Percentiles rank a stretch among this genome's conserved stretches.
Conservation (phyloP, 345 rosid species). For the Rhizophora apiculata region DNA sequence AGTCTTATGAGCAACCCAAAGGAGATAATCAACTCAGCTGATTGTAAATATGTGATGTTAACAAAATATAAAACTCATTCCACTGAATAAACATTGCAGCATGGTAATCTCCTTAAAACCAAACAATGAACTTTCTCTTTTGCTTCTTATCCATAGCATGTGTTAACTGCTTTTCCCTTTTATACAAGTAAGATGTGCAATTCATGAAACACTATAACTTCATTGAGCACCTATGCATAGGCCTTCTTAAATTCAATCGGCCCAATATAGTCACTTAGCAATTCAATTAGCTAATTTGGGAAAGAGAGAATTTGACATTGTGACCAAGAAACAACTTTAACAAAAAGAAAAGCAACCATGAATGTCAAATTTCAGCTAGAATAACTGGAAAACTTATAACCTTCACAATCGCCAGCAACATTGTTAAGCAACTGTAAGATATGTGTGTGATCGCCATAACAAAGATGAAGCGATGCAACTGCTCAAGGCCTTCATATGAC, state of each 20-base stretch:
- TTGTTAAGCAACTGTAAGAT: slow-evolving; percentile 91
- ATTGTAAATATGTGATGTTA: too few relatives aligned
- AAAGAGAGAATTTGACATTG: not conserved
- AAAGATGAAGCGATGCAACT: slow-evolving; percentile 94
- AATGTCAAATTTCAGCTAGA: slow-evolving; percentile 2
- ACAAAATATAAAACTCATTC: too few relatives aligned
- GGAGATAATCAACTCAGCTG: too few relatives aligned
- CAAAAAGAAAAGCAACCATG: slow-evolving; percentile 7
- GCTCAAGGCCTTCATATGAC: slow-evolving; percentile 88
- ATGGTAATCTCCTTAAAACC: too few relatives aligned
- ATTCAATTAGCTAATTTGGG: not conserved
- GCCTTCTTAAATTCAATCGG: not conserved
- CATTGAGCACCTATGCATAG: not conserved
- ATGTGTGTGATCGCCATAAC: slow-evolving; percentile 96
- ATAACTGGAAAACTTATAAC: slow-evolving; percentile 32
- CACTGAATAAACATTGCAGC: too few relatives aligned
- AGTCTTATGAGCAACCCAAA: too few relatives aligned
- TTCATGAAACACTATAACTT: not conserved
- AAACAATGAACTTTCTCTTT: too few relatives aligned
- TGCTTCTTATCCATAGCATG: too few relatives aligned
- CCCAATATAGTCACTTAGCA: not conserved
- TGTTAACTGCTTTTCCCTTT: too few relatives aligned
- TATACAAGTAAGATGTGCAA: too few relatives aligned
- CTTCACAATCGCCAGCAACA: slow-evolving; percentile 93
- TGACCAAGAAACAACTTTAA: not conserved